Evolutionary conservation across 1,284 basidiomycete genomes (phyloP), one percentile per base, ranked within the genome.

Genomic region (Tilletia horrida): DNA sequence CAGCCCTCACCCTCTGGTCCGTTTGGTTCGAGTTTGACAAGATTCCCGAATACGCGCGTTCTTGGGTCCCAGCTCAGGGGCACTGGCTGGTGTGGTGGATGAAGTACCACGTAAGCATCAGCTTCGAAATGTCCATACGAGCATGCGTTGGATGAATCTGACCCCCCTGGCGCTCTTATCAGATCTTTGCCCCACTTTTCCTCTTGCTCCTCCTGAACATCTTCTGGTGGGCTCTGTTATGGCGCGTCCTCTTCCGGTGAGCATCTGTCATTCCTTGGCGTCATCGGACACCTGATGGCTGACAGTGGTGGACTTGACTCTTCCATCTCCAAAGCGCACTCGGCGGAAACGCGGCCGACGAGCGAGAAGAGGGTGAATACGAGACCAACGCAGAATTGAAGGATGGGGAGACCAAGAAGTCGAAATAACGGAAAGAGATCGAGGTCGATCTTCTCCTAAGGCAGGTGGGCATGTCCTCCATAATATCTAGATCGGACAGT

Each of bases 1-100:
- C 97, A 82, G 82, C 95, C 50, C 84, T 85, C 63, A 96, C 98
- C 25, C 86, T 98, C 31, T 90, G 87, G 84, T 93, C 92, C 0
- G 90, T 97, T 1, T 94, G 89, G 88, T 85, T 81, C 42, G 87
- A 98, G 78, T 92, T 88, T 70, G 86, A 91, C 66, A 83, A 90
- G 16, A 86, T 92, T 68, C 91, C 91, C 18, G 70, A 59, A 44
- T 66, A 77, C 61, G 72, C 79, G 1, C 67, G 71, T 23, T 69
- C 74, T 23, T 81, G 77, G 71, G 66, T 74, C 43, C 79, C 79
- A 3, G 73, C 67, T 14, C 69, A 76, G 55, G 79, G 79, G 1
- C 74, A 73, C 73, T 81, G 79, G 79, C 67, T 81, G 35, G 77
- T 76, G 1, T 64, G 63, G 62, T 80, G 78, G 79, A 80, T 81